Evolutionary conservation across 2,329 filamentous ascomycete species (phyloP).

Genomic region (Drechmeria coniospora): DNA sequence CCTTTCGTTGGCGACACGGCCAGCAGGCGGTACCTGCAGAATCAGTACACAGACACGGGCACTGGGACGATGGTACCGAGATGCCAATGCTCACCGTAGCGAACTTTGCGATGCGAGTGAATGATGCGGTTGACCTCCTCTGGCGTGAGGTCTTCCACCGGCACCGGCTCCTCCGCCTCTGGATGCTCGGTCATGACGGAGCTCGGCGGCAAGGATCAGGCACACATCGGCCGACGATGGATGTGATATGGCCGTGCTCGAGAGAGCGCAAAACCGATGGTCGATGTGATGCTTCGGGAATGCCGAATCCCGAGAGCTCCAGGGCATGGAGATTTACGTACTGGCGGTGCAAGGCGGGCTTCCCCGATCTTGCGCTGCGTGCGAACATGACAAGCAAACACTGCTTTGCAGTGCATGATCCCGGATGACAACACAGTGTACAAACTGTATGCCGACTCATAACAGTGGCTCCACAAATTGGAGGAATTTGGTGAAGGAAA

Average conservation of each 20-base stretch:
- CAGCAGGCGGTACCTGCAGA: constrained; percentile 44
- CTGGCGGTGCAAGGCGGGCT: no score
- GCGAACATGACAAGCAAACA: no score
- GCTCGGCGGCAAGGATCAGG: constrained; percentile 1
- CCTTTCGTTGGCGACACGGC: constrained; percentile 52
- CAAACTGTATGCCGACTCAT: no score
- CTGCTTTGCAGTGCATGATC: no score
- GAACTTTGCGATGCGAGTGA: constrained; percentile 52
- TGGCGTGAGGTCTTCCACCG: constrained; percentile 42
- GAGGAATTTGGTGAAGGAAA: no score
- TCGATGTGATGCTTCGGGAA: no score
- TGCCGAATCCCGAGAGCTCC: no score
- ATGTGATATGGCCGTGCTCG: neutral
- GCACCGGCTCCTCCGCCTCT: constrained; percentile 26
- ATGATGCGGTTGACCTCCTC: constrained; percentile 55
- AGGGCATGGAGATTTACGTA: no score
- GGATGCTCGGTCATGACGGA: constrained; percentile 28
- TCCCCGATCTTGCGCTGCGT: no score
- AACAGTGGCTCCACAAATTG: no score
- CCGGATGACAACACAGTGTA: no score
- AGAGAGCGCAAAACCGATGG: no score
- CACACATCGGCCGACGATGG: neutral
- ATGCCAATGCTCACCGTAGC: constrained; percentile 39
- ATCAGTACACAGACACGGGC: neutral
- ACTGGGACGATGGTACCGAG: neutral